Evolutionary conservation across 495 filamentous ascomycete genomes (phyloP).

Genomic region (Aspergillus affinis): DNA sequence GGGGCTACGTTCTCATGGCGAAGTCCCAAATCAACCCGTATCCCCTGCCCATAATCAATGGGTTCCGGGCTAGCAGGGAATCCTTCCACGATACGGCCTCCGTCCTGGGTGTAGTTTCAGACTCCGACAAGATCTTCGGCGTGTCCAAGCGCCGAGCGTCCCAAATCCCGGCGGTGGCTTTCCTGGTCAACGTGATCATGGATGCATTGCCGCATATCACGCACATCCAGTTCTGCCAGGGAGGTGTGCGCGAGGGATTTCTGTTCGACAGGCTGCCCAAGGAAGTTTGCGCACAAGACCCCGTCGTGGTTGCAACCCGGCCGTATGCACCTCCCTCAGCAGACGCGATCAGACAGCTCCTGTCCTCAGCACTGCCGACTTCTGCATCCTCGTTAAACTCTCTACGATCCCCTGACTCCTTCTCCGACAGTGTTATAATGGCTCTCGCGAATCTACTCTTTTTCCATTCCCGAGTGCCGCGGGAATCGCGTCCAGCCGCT

Average conservation of each 20-base stretch:
- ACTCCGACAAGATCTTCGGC: slow-evolving; percentile 58
- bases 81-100: slow-evolving; percentile 58
- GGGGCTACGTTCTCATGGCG: slow-evolving; percentile 78
- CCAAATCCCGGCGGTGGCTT: slow-evolving; percentile 78
- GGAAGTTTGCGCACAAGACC: slow-evolving; percentile 57
- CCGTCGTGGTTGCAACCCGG: slow-evolving; percentile 60
- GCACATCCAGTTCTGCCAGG: slow-evolving; percentile 75
- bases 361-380: slow-evolving; percentile 45
- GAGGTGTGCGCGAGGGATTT: slow-evolving; percentile 78
- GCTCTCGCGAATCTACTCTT: slow-evolving; percentile 51
- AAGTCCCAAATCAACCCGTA: slow-evolving; percentile 67
- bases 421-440: slow-evolving; percentile 39
- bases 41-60: slow-evolving; percentile 78
- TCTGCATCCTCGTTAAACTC: slow-evolving; percentile 21
- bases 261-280: slow-evolving; percentile 63
- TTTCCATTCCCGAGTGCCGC: slow-evolving; percentile 47
- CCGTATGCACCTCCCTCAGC: slow-evolving; percentile 45
- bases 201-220: slow-evolving; percentile 66
- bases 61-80: slow-evolving; percentile 61
- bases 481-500: slow-evolving; percentile 56
- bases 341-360: slow-evolving; percentile 30
- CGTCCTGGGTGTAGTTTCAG: slow-evolving; percentile 50
- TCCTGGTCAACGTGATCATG: slow-evolving; percentile 69
- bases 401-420: slow-evolving; percentile 27
- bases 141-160: slow-evolving; percentile 75